Base-by-base conservation (phyloP, 2,329 filamentous ascomycete species). In the Coniella vitis region DNA sequence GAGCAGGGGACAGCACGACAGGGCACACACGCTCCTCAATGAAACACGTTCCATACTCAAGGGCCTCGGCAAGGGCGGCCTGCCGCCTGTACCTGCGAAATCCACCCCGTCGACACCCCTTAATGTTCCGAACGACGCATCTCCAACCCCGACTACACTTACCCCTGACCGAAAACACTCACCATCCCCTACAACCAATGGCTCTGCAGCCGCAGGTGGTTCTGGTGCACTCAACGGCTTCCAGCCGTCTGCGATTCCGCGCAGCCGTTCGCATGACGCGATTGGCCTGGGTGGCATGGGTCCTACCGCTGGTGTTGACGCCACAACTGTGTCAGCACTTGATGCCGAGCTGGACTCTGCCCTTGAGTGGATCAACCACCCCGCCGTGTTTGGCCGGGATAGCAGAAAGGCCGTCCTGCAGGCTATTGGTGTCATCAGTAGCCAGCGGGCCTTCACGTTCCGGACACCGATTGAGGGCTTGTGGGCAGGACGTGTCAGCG, bases 361-460 rank as follows among this genome's bases (percentile, higher is more conserved):
- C 44, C 72, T 98, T 14, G 93, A 98, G 68, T 98, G 93, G 93
- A 97, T 98, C 66, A 90, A 86, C 63, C 93, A 98, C 61, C 93
- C 93, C 1, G 90, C 90, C 2, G 88, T 97, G 2, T 98, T 98
- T 63, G 85, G 87, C 8, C 83, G 93, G 34, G 93, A 98, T 64
- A 93, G 87, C 50, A 84, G 93, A 60, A 98, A 98, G 71, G 89
- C 91, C 4, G 90, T 98, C 2, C 75, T 98, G 20, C 93, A 98
- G 66, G 89, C 90, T 14, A 97, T 98, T 57, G 91, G 93, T 7
- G 90, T 97, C 54, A 96, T 98, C 58, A 93, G 87, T 61, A 94
- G 87, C 7, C 93, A 98, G 68, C 80, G 93, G 40, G 90, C 86
- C 10, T 95, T 91, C 63, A 97, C 93, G 1, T 96, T 91, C 76